Base-by-base conservation (phyloP, 331 rosid species). In the Prunus yedoensis region DNA sequence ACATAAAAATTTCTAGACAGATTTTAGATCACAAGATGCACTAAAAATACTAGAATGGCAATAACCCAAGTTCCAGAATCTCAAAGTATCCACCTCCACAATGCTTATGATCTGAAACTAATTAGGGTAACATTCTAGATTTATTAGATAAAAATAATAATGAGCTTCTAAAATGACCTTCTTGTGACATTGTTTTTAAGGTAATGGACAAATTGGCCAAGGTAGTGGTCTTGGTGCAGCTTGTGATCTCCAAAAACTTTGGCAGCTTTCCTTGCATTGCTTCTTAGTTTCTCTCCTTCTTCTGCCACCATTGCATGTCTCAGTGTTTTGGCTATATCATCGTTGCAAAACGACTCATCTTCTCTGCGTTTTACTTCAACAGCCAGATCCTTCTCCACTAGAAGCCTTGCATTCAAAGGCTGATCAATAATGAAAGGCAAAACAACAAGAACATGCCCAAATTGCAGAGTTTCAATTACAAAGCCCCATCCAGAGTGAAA, bases 401-500 rank as follows among this genome's bases (percentile, higher is more conserved):
- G 49, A 72, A 82, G 35, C 79, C 84, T 87, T 70, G 87, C 88
- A 52, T 63, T 80, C 8, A 84, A 25, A 70, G 84, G 85, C 66
- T 87, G 85, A 74, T 84, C 87, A 8, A 50, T 1, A 1, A 63
- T 64, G n/a, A 87, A 52, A 45, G 87, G 84, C 3, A 87, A 66
- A 17, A 78, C 70, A 63, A 87, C 60, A 9, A 80, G 87, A 8
- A 43, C 49, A 66, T 71, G 81, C 17, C 82, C 91, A 66, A 80
- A 80, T n/a, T 77, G 79, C 45, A 84, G 73, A 20, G 65, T 57
- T 49, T 87, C 91, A 74, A 84, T 84, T 3, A 51, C 62, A 25
- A 87, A 82, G 2, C 84, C 85, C 88, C 85, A 84, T 0, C 91
- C 84, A 20, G 74, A 66, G 16, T 82, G 91, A 77, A 80, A 72